Evolutionary conservation across 2,329 filamentous ascomycete genomes (phyloP), one percentile per base, ranked within the genome.

Genomic region (Ilyonectria destructans): DNA sequence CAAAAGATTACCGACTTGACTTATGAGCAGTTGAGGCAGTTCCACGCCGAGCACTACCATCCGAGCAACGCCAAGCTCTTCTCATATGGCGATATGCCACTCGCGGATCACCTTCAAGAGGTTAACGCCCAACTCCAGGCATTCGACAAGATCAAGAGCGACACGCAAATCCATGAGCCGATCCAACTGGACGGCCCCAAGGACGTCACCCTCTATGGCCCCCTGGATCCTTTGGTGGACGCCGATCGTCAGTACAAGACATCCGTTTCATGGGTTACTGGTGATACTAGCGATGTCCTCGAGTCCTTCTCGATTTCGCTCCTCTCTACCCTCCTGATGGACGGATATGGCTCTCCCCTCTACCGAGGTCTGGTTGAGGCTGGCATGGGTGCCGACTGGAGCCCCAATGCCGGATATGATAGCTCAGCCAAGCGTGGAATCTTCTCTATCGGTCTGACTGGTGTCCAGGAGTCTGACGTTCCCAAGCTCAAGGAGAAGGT

Each of bases 31-130:
- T 85, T 99, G 57, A 92, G 91, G 77, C 89, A 92, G 48, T 99
- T 97, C 80, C 97, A 98, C 72, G 91, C 91, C 49, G 90, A 95
- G 72, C 95, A 99, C 82, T 99, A 99, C 80, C 96, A 99, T 80
- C 96, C 96, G 0, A 98, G 95, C 83, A 99, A 99, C 81, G 93
- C 96, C 52, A 98, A 98, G 82, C 87, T 99, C 49, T 91, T 98
- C 77, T 98, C 96, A 0, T 99, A 99, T 74, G 96, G 96, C 58
- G 92, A 98, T 77, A 95, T 98, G 89, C 93, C 95, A 1, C 83
- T 99, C 68, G 86, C 86, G 3, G 92, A 94, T 61, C 96, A 99
- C 78, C 81, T 98, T 58, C 86, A 89, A 78, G 93, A 96, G 76
- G 87, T 98, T 31, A 89, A 96, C 76, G 87, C 90, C 10, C 91